Conservation (phyloP, 768 basidiomycete genomes). For the Termitomyces heimii region DNA sequence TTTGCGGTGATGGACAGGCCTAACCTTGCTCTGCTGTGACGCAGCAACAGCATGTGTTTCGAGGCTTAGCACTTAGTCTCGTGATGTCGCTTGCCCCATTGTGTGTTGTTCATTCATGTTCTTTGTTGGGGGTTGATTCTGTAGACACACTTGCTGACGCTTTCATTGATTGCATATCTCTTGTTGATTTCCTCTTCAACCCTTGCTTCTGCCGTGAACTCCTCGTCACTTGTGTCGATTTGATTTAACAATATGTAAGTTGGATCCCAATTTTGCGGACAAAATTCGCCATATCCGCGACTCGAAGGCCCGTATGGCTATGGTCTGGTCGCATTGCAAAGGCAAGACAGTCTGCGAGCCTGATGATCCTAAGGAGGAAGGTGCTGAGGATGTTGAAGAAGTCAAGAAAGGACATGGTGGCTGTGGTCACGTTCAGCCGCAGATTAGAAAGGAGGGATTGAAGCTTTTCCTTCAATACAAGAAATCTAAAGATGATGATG, state of each 20-base stretch:
- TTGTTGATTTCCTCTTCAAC: conserved; percentile 18
- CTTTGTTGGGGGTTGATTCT: conserved; percentile 19
- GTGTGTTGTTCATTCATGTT: conserved; percentile 30
- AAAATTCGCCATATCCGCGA: conserved; percentile 85
- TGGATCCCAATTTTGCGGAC: conserved; percentile 78
- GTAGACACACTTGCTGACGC: conserved; percentile 59
- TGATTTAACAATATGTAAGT: conserved; percentile 43
- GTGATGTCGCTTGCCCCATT: conserved; percentile 53
- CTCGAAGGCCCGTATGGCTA: conserved; percentile 80
- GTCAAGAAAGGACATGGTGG: conserved; percentile 93
- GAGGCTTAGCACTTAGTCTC: conserved; percentile 59
- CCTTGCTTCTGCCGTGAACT: conserved; percentile 17
- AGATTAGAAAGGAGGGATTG: conserved; percentile 88
- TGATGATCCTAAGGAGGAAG: conserved; percentile 85
- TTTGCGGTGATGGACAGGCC: conserved; percentile 40
- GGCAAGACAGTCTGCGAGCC: conserved; percentile 84
- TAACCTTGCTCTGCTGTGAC: conserved; percentile 61
- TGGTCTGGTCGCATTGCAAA: conserved; percentile 85
- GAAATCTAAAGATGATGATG: conserved; percentile 90
- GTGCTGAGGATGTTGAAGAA: conserved; percentile 63
- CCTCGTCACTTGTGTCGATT: conserved; percentile 20
- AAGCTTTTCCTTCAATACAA: conserved; percentile 96
- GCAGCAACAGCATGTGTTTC: conserved; percentile 54
- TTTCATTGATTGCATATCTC: conserved; percentile 53
- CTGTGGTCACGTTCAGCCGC: conserved; percentile 89